These are phyloP conservation scores for Chaetomium cochliodes DNA, from an alignment of 495 filamentous ascomycete genomes.

Conservation along the genomic window DNA sequence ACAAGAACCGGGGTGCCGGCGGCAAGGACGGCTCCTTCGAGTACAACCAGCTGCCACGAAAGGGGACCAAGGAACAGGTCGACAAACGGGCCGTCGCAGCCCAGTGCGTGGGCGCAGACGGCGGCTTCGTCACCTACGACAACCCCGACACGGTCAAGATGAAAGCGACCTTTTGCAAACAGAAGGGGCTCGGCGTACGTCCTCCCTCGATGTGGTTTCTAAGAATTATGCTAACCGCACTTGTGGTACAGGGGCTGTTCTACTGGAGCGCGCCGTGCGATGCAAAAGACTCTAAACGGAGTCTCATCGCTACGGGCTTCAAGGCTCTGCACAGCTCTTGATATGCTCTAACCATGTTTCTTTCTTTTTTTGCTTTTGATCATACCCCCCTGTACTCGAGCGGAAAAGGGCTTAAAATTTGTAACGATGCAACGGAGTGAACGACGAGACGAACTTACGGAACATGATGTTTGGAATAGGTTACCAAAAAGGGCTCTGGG, in stretches of 20 bases:
- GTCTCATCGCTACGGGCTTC: conserved; percentile 73
- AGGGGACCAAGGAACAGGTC: conserved; percentile 65
- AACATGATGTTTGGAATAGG: not conserved
- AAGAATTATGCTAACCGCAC: not conserved
- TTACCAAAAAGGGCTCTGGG: not conserved
- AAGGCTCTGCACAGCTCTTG: conserved; percentile 62
- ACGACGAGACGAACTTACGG: not conserved
- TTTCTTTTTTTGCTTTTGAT: not conserved
- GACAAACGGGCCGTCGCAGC: conserved; percentile 67
- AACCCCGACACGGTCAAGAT: conserved; percentile 78
- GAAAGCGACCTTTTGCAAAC: conserved; percentile 79
- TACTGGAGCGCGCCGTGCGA: conserved; percentile 92
- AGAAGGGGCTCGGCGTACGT: conserved; percentile 65
- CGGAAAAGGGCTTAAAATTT: not conserved
- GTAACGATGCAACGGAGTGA: not conserved
- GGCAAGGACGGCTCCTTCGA: conserved; percentile 70
- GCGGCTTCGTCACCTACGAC: conserved; percentile 85
- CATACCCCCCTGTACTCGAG: not conserved
- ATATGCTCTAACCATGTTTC: conserved; percentile 4
- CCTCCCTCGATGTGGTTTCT: not conserved
- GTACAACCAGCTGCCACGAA: conserved; percentile 72
- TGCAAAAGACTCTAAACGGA: conserved; percentile 59
- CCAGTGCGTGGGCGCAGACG: conserved; percentile 76
- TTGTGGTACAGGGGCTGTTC: conserved; percentile 64
- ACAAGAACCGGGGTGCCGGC: conserved; percentile 61